Evolutionary conservation across 441 rosid species (phyloP).

Genomic region (Breynia disticha): DNA sequence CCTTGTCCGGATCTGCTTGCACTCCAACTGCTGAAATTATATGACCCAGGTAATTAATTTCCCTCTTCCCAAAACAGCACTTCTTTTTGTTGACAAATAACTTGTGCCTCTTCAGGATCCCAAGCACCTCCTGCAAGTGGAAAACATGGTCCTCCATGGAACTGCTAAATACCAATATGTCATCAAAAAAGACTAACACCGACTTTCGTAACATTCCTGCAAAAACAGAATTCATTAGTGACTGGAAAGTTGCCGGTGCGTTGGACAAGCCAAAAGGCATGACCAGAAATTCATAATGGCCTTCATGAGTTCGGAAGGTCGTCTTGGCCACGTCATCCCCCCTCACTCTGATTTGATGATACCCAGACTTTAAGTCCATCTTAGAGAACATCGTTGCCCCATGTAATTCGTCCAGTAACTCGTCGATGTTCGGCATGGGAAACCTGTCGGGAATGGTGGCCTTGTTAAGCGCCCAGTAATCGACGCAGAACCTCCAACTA

Average conservation of each 20-base stretch:
- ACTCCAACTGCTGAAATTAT: background rate
- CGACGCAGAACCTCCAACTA: too few species aligned
- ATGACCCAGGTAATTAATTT: background rate
- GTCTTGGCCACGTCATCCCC: background rate
- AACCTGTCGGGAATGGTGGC: conserved; percentile 1
- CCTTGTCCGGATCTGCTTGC: background rate
- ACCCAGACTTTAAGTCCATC: background rate
- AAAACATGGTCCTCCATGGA: background rate
- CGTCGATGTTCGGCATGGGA: background rate
- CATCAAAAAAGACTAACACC: background rate
- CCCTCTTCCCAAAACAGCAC: background rate
- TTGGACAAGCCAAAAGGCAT: conserved; percentile 1
- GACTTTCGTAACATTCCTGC: background rate
- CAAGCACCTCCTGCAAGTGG: background rate
- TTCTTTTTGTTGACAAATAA: background rate
- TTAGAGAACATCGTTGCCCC: background rate
- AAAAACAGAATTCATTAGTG: conserved; percentile 5
- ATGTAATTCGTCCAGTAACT: background rate
- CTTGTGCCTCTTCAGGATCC: background rate
- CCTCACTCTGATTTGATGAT: too few species aligned
- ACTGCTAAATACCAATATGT: background rate
- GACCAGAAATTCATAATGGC: conserved; percentile 1
- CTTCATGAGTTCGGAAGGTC: background rate
- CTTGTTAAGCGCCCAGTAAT: background rate
- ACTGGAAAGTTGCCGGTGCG: too few species aligned